These are phyloP conservation scores for Podaxis carcinomalis DNA, from an alignment of 768 basidiomycete species.

Conservation along the genomic window DNA sequence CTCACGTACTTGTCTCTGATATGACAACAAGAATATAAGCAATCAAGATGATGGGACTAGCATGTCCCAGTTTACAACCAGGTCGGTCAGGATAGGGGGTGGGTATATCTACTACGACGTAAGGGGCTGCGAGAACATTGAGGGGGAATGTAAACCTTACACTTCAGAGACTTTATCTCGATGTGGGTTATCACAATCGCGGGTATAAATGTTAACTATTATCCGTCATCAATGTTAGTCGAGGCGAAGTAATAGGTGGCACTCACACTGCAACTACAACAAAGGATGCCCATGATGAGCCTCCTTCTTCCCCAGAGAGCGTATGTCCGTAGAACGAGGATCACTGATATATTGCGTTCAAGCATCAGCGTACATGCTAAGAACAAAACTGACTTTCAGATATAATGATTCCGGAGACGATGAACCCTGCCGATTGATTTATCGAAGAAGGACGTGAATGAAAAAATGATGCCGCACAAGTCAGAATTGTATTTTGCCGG, in stretches of 20 bases:
- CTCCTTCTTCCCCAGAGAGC: slow-evolving; percentile 39
- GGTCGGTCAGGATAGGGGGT: slow-evolving; percentile 12
- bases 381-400: slow-evolving; percentile 27
- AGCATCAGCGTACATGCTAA: background rate
- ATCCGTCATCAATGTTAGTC: background rate
- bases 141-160: slow-evolving; percentile 18
- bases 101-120: slow-evolving; percentile 13
- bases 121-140: background rate
- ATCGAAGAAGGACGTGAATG: background rate
- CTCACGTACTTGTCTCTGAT: slow-evolving; percentile 34
- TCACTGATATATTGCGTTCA: slow-evolving; percentile 18
- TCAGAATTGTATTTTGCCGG: slow-evolving; percentile 24
- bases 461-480: slow-evolving; percentile 20
- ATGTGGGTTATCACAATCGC: slow-evolving; percentile 26
- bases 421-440: slow-evolving; percentile 21
- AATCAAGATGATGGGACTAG: slow-evolving; percentile 32
- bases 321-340: slow-evolving; percentile 39
- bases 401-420: slow-evolving; percentile 30
- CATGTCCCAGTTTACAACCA: slow-evolving; percentile 29
- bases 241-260: background rate
- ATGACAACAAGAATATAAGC: slow-evolving; percentile 34
- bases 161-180: slow-evolving; percentile 30
- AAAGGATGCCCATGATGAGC: slow-evolving; percentile 27
- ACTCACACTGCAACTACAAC: slow-evolving; percentile 19
- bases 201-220: slow-evolving; percentile 28